Percentiles rank a stretch among this genome's conserved stretches.
Conservation (phyloP, 352 stramenopile genomes). For the Phytophthora constricta region DNA sequence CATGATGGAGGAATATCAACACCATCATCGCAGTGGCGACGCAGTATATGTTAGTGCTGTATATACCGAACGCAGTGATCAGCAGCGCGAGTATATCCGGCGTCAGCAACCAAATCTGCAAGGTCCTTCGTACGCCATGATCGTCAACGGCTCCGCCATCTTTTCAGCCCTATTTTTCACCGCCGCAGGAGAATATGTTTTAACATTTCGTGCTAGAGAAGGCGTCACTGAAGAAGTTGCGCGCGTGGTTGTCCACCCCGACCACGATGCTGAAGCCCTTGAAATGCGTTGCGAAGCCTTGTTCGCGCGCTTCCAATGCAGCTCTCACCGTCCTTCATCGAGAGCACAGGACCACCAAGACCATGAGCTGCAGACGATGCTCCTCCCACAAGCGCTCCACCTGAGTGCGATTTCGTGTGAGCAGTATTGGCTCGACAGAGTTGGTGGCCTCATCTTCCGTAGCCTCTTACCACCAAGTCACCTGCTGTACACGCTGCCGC, state of each 20-base stretch:
- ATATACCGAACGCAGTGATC: slow-evolving; percentile 3
- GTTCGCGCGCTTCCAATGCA: slow-evolving; percentile 46
- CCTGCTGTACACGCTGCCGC: slow-evolving; percentile 50
- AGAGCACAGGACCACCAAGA: not conserved
- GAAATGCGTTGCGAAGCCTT: slow-evolving; percentile 37
- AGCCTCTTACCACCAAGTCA: slow-evolving; percentile 8
- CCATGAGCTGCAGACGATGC: slow-evolving; percentile 28
- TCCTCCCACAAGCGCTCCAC: slow-evolving; percentile 25
- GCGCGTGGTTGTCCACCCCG: slow-evolving; percentile 48
- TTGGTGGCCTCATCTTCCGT: slow-evolving; percentile 37
- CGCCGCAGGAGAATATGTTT: slow-evolving; percentile 45
- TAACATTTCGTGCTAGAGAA: slow-evolving; percentile 39
- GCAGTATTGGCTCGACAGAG: slow-evolving; percentile 44
- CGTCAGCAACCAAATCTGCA: slow-evolving; percentile 19
- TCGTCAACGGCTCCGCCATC: slow-evolving; percentile 46
- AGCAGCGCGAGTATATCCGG: not conserved
- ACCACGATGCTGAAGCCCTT: slow-evolving; percentile 27
- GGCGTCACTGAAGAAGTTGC: slow-evolving; percentile 44
- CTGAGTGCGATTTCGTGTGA: slow-evolving; percentile 44
- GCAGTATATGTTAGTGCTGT: slow-evolving; percentile 30
- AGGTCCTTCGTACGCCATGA: slow-evolving; percentile 19
- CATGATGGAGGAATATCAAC: slow-evolving; percentile 31
- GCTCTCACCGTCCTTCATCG: not conserved
- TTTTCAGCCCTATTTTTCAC: slow-evolving; percentile 55
- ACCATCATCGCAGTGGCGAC: not conserved